Evolutionary conservation across 1,284 basidiomycete species (phyloP).

Genomic region (Taiwanofungus camphoratus): DNA sequence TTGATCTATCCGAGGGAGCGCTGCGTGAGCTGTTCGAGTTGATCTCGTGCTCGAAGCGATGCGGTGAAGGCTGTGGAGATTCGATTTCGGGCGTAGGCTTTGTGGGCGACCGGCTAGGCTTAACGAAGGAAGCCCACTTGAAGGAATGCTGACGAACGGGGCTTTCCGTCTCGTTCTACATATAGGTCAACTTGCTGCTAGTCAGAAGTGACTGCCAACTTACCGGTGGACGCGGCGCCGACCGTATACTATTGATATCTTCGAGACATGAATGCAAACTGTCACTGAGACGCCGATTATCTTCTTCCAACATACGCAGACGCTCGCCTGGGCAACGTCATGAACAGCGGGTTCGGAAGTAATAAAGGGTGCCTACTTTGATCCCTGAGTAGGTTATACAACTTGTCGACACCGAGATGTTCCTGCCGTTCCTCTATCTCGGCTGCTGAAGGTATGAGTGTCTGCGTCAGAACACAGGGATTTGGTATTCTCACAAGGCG

Average conservation of each 20-base stretch:
- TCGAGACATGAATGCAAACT: constrained; percentile 59
- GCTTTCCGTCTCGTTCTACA: constrained; percentile 42
- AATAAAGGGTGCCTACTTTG: constrained; percentile 50
- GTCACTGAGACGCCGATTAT: constrained; percentile 64
- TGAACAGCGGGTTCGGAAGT: constrained; percentile 3
- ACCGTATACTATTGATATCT: constrained; percentile 49
- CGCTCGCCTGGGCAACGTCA: constrained; percentile 50
- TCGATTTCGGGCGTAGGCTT: constrained; percentile 55
- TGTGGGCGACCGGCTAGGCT: constrained; percentile 70
- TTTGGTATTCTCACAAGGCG: constrained; percentile 80
- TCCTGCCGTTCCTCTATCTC: constrained; percentile 62
- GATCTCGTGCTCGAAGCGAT: constrained; percentile 64
- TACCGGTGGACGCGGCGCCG: constrained; percentile 14
- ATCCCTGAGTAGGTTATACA: constrained; percentile 67
- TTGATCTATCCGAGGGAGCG: constrained; percentile 20
- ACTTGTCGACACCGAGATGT: constrained; percentile 55
- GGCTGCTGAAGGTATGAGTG: constrained; percentile 35
- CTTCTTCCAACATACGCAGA: constrained; percentile 65
- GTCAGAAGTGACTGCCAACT: not conserved
- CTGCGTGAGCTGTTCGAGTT: constrained; percentile 23
- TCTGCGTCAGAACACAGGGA: too few relatives aligned
- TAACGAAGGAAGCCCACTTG: constrained; percentile 75
- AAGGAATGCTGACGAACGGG: constrained; percentile 70
- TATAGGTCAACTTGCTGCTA: not conserved
- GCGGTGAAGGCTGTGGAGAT: constrained; percentile 73